Conservation (phyloP, 306 rosid species). For the Ormosia emarginata region DNA sequence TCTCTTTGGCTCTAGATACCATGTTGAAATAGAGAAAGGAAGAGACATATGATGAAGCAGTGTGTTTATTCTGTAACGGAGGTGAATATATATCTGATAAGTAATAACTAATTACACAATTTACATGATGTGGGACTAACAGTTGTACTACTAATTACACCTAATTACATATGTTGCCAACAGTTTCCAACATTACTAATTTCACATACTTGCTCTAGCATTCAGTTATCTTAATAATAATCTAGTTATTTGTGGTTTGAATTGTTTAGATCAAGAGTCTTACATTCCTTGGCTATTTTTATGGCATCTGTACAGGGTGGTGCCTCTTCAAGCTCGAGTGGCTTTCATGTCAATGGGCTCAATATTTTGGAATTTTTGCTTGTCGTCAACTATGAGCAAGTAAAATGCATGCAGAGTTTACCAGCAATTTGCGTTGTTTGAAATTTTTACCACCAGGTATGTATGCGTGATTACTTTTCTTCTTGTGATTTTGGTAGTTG, state of each 20-base stretch:
- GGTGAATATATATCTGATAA: too few species aligned
- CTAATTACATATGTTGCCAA: too few species aligned
- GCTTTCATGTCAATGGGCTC: conserved; percentile 90
- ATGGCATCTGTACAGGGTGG: conserved; percentile 58
- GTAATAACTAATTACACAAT: too few species aligned
- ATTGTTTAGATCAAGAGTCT: neutral
- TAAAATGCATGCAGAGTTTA: conserved; percentile 27
- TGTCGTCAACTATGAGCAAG: conserved; percentile 90
- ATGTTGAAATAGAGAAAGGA: too few species aligned
- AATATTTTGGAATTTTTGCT: conserved; percentile 84
- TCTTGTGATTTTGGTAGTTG: conserved; percentile 1
- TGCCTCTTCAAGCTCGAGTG: conserved; percentile 94
- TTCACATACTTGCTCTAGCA: neutral
- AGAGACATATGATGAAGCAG: too few species aligned
- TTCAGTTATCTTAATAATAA: neutral
- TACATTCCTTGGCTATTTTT: conserved; percentile 16
- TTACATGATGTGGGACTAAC: too few species aligned
- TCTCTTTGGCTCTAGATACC: too few species aligned
- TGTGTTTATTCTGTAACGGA: too few species aligned
- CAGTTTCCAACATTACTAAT: too few species aligned
- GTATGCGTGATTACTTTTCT: neutral
- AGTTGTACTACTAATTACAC: too few species aligned
- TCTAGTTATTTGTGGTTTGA: neutral
- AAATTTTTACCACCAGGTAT: conserved; percentile 35
- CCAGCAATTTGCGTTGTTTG: neutral